Conservation (phyloP, 768 basidiomycete species). For the Lactarius pseudohatsudake region DNA sequence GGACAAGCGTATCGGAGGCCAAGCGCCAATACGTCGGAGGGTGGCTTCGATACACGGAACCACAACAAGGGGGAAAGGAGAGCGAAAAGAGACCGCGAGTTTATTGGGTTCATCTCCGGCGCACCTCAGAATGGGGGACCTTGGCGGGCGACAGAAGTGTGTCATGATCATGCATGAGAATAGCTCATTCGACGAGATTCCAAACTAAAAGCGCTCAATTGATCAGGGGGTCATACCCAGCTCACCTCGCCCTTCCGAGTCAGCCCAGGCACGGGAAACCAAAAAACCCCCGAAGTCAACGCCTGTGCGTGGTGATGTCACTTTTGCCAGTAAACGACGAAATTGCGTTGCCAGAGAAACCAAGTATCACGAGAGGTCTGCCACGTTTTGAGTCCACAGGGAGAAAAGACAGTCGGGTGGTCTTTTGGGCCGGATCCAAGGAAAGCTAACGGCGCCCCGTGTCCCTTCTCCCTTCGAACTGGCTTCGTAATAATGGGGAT, state of each 20-base stretch:
- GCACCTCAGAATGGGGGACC: neutral
- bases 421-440: neutral
- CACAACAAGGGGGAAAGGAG: neutral
- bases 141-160: neutral
- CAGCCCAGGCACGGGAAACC: neutral
- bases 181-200: neutral
- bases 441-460: neutral
- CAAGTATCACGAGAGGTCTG: neutral
- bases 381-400: neutral
- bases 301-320: neutral
- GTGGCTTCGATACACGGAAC: neutral
- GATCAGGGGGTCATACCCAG: neutral
- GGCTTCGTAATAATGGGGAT: neutral
- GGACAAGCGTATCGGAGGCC: neutral
- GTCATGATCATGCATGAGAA: neutral
- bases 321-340: neutral
- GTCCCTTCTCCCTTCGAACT: neutral
- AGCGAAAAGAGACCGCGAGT: neutral
- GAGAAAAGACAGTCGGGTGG: neutral
- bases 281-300: neutral
- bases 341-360: neutral
- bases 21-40: neutral
- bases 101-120: neutral
- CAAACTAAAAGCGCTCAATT: neutral
- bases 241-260: neutral